Base-by-base conservation (phyloP, 129 eudicot species). In the Smallanthus sonchifolius region DNA sequence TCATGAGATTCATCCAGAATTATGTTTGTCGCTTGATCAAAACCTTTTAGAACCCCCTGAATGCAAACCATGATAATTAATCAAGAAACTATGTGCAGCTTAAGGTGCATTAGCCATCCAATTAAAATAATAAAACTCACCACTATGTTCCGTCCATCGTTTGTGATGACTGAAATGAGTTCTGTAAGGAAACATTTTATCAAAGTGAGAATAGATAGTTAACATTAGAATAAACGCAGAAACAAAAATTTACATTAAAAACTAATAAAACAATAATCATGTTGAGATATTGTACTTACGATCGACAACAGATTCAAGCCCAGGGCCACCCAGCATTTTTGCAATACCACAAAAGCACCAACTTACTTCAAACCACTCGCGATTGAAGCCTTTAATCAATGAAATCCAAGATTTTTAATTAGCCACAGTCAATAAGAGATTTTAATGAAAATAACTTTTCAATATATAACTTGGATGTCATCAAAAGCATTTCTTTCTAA, bases 1-100 rank as follows among this genome's bases (percentile, higher is more conserved):
- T 92, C 97, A 76, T 92, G 97, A 77, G 97, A 89, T 80, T 92
- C 97, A 74, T 92, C 97, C 39, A 92, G 93, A 72, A 92, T 92
- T 52, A 92, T 87, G 70, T 92, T 89, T 38, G 96, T 92, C 10
- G 97, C 97, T 74, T 92, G 97, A 65, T 92, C 96, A 74, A 84
- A 92, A 67, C 97, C 97, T 82, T 85, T 92, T 65, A 92, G 73
- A 73, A 83, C 34, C 47, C 96, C 97, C 97, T 92, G 83, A 60
- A 60, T 17, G 19, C 55, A 30, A 37, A 73, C 36, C 8, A 38
- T 49, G 11, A 57, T 37, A 13, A 69, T 38, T 34, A 47, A 68
- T 75, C n/a, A 72, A 70, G 10, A 15, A 48, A 35, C 51, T 42
- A 32, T 20, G 24, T 47, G 17, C 37, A 51, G 10, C 47, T 32